Base-by-base conservation (phyloP, 257 asterid genomes). In the Anisodus tanguticus region DNA sequence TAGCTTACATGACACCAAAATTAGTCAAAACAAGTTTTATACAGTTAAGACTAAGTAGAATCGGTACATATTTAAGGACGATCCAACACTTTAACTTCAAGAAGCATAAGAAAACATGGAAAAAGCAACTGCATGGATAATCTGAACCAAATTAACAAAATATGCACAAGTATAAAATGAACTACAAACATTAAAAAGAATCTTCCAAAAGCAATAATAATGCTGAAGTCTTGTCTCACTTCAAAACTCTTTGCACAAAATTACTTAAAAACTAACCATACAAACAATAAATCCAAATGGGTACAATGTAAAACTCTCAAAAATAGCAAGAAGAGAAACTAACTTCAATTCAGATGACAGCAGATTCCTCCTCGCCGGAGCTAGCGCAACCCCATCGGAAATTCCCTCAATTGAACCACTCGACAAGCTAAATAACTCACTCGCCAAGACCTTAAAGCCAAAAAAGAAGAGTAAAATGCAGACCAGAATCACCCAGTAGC, bases 291-390 rank as follows among this genome's bases (percentile, higher is more conserved):
- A 63, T 37, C 45, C 51, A 22, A 31, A 54, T 59, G 37, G 26
- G 58, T 11, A 55, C 70, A 72, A 4, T 3, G 4, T 47, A 8
- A 47, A 41, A 59, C 26, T 72, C 53, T 17, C 3, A 45, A 63
- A 41, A 37, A 63, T 1, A 67, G 9, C 47, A 64, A 63, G 10
- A 57, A 69, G 11, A 11, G 11, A 13, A 80, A 81, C 97, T 87
- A 57, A 92, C 98, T 86, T 70, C 3, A 89, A 60, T 58, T 88
- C 93, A 1, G 94, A 88, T 2, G 94, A 88, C 85, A 91, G 69
- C 83, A 94, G 85, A 76, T 84, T 11, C 80, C 98, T 92, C 63
- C 94, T 92, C 17, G 88, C 90, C 6, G 95, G 91, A 37, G 93
- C 71, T 49, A 67, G 85, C 26, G 62, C 62, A 81, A 19, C 86